These are phyloP conservation scores for Cairneyella variabilis DNA, from an alignment of 495 filamentous ascomycete species.

Conservation along the genomic window DNA sequence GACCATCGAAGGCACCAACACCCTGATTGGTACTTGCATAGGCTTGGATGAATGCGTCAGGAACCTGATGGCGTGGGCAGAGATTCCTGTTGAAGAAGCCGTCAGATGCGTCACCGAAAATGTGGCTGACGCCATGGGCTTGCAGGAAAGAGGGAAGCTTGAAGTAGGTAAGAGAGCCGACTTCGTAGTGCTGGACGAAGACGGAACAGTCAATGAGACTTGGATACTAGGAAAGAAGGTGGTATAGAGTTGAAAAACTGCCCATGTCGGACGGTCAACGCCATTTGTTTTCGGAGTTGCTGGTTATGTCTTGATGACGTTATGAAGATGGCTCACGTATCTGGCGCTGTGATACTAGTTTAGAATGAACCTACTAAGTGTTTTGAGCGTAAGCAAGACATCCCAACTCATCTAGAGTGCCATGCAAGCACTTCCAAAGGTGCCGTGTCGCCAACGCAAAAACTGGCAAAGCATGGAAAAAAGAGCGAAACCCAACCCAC, in stretches of 20 bases:
- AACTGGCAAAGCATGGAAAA: no score
- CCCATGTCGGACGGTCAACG: no score
- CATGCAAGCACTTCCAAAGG: no score
- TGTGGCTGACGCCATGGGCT: constrained; percentile 39
- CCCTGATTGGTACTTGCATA: constrained; percentile 41
- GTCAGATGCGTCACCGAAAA: constrained; percentile 46
- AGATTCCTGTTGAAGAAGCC: constrained; percentile 38
- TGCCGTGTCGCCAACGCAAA: no score
- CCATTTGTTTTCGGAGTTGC: no score
- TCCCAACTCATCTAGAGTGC: no score
- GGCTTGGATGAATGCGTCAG: constrained; percentile 38
- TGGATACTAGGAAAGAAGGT: constrained; percentile 40
- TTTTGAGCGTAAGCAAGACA: no score
- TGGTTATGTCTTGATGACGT: no score
- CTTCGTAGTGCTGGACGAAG: constrained; percentile 41
- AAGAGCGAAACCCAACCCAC: no score
- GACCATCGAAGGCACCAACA: constrained; percentile 39
- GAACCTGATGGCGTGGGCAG: constrained; percentile 41
- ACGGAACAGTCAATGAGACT: constrained; percentile 41
- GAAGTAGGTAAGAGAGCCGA: constrained; percentile 41
- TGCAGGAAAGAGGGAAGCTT: constrained; percentile 36
- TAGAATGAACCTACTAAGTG: no score
- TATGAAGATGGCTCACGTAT: no score
- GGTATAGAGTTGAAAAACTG: not conserved
- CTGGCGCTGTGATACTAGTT: no score